Base-by-base conservation (phyloP, 225 moss, liverwort and hornwort species). In the Marchantia polymorpha region DNA sequence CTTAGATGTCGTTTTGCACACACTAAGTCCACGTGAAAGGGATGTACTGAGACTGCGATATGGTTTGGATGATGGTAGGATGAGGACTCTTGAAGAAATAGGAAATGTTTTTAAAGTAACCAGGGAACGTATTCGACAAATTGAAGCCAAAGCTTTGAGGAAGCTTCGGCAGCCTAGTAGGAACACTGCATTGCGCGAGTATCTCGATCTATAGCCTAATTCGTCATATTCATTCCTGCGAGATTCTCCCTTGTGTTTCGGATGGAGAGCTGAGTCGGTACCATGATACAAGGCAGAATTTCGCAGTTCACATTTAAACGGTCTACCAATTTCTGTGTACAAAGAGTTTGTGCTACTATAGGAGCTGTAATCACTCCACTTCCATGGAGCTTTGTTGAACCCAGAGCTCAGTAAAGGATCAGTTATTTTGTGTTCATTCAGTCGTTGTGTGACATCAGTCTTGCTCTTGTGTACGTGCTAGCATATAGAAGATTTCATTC, bases 81-180 rank as follows among this genome's bases (percentile, higher is more conserved):
- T 88, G 61, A 91, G 78, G 67, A 96, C 94, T 27, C 84, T 96
- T 7, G 96, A 94, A 74, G 96, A 96, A 84, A 91, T 96, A 58
- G 96, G 96, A 17, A 73, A 30, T 73, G 87, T 91, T 66, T 96
- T 91, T 77, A 87, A 83, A 52, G 96, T 96, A 3, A 92, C 96
- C 4, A 91, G 96, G 71, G 96, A 96, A 85, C 89, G 96, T 64
- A 94, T 96, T 76, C 85, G 96, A 31, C 96, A 96, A 83, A 96
- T 96, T 47, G 96, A 96, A 85, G 79, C 91, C 0, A 96, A 94
- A 80, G 96, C 92, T 22, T 88, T 96, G 84, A 85, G 91, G 29
- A 96, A 96, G 85, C 87, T 96, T 29, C 82, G 88, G 58, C 94
- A 96, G 73, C 94, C 96, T 3, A 84, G 75, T 75, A 90, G 96